These are phyloP conservation scores for Hymenoscyphus scutula DNA, from an alignment of 2,329 filamentous ascomycete species.

Conservation along the genomic window DNA sequence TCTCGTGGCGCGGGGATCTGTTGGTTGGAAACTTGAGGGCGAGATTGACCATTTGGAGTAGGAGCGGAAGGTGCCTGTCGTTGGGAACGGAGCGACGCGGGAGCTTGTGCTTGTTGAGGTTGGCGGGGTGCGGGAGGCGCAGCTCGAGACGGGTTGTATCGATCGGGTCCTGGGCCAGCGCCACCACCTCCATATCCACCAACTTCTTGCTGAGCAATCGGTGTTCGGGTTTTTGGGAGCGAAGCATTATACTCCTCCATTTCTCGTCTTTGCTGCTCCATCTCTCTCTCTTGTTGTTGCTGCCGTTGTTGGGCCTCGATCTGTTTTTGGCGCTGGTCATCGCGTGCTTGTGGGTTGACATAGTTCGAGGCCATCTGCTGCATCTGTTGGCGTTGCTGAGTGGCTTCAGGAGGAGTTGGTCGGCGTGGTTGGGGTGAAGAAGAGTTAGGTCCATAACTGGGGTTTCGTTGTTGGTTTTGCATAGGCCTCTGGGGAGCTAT, in stretches of 20 bases:
- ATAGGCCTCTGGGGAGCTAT: constrained; percentile 70
- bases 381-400: constrained; percentile 56
- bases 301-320: constrained; percentile 53
- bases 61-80: constrained; percentile 78
- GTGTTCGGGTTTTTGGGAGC: constrained; percentile 75
- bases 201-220: constrained; percentile 86
- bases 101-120: constrained; percentile 53
- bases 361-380: constrained; percentile 57
- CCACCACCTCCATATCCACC: constrained; percentile 57
- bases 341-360: constrained; percentile 44
- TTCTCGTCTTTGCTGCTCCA: constrained; percentile 68
- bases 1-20: constrained; percentile 46
- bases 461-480: constrained; percentile 45
- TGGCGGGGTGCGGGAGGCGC: constrained; percentile 74
- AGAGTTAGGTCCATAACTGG: constrained; percentile 38
- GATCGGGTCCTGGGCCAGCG: constrained; percentile 46
- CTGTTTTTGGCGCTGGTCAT: constrained; percentile 60
- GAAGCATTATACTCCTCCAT: constrained; percentile 88
- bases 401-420: constrained; percentile 43
- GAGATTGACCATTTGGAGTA: constrained; percentile 41
- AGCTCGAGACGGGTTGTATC: constrained; percentile 83
- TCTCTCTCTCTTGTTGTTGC: constrained; percentile 48
- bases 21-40: constrained; percentile 51
- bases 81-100: constrained; percentile 63
- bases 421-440: constrained; percentile 40